Conservation (phyloP, 148 eudicot species). For the Fagopyrum tataricum region DNA sequence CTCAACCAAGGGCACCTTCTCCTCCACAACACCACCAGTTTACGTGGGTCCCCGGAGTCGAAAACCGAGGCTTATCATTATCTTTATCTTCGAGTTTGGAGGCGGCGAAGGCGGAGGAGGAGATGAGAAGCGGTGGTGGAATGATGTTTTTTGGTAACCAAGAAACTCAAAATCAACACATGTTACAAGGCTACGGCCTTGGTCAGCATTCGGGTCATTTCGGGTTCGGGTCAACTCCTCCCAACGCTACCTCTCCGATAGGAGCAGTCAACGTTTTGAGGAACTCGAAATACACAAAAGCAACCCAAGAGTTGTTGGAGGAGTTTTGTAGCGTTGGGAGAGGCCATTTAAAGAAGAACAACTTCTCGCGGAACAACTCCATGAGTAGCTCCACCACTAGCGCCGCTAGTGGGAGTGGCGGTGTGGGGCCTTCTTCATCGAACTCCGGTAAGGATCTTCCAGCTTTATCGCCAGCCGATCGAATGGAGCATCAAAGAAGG, state of each 20-base stretch:
- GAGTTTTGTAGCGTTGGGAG: constrained; percentile 91
- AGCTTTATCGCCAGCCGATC: constrained; percentile 63
- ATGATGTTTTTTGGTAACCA: constrained; percentile 51
- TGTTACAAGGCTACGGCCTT: background rate
- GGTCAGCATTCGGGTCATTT: constrained; percentile 26
- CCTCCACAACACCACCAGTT: constrained; percentile 10
- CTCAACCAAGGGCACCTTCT: constrained; percentile 33
- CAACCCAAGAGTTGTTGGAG: constrained; percentile 75
- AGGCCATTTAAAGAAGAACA: constrained; percentile 45
- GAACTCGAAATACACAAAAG: constrained; percentile 63
- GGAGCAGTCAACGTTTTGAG: constrained; percentile 61
- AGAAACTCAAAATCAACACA: constrained; percentile 6
- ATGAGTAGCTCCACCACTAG: background rate
- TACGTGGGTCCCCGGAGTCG: constrained; percentile 17
- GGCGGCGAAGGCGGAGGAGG: constrained; percentile 53
- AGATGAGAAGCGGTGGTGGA: constrained; percentile 33
- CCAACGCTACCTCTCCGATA: constrained; percentile 13
- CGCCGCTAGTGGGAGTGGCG: background rate
- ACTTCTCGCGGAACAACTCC: constrained; percentile 20
- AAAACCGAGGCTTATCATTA: constrained; percentile 68
- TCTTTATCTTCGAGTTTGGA: constrained; percentile 52
- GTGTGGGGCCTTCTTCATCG: constrained; percentile 5
- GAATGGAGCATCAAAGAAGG: constrained; percentile 88
- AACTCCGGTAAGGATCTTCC: constrained; percentile 45
- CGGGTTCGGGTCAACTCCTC: constrained; percentile 39